Conservation (phyloP, 176 grass and related monocot species). For the Oryza glaberrima region DNA sequence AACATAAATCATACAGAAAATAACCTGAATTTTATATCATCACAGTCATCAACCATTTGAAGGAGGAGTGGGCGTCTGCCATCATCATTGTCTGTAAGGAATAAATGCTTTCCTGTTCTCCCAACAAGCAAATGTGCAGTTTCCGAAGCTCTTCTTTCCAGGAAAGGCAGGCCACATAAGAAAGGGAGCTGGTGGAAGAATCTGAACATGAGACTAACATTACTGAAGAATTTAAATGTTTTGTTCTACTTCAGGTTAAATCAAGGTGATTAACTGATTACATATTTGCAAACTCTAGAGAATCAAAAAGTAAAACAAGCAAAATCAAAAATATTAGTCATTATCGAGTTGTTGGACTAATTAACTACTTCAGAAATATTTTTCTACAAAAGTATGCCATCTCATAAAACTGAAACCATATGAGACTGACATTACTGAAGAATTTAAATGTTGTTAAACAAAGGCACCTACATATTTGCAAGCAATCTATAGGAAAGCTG, state of each 20-base stretch:
- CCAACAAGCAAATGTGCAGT: conserved; percentile 94
- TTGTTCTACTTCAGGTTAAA: conserved; percentile 50
- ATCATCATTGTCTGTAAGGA: conserved; percentile 89
- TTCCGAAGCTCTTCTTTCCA: conserved; percentile 93
- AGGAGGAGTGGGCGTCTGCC: conserved; percentile 79
- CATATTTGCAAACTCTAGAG: neutral
- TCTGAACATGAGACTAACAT: conserved; percentile 80
- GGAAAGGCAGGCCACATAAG: conserved; percentile 95
- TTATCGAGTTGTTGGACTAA: neutral
- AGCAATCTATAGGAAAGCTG: neutral
- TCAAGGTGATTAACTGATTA: neutral
- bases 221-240: conserved; percentile 60
- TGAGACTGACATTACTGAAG: neutral
- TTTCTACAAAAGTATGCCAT: neutral
- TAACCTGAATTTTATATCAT: conserved; percentile 94
- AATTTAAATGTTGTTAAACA: neutral
- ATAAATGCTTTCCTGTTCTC: conserved; percentile 95
- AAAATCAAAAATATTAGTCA: neutral
- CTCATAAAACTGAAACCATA: neutral
- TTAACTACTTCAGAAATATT: conserved; percentile 4
- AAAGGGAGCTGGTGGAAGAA: conserved; percentile 92
- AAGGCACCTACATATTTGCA: neutral
- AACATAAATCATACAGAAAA: conserved; percentile 19
- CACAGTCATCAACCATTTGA: conserved; percentile 86
- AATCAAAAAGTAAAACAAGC: conserved; percentile 14